phyloP scores from a whole-genome alignment of 2,329 filamentous ascomycete genomes.

The Colletotrichum caudatum region DNA sequence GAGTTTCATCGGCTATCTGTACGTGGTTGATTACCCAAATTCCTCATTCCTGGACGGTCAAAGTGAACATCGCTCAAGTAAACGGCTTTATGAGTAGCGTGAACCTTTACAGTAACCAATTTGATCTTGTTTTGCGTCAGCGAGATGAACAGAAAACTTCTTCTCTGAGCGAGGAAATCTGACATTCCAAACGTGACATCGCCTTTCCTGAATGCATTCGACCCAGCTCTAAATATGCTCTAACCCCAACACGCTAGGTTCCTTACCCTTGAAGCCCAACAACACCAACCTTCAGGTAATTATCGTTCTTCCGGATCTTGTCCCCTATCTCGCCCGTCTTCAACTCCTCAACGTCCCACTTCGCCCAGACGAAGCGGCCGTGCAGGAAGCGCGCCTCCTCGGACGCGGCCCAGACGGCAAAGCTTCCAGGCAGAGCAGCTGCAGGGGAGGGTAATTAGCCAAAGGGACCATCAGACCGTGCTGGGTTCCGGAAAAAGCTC shows the following conservation, averaged over 20 bases:
- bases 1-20: no score
- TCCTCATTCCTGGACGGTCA: no score
- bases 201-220: neutral
- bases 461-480: neutral
- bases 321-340: slow-evolving; percentile 35
- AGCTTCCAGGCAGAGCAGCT: slow-evolving; percentile 43
- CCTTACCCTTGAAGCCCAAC: slow-evolving; percentile 15
- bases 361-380: slow-evolving; percentile 54
- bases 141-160: neutral
- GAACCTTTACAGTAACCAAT: no score
- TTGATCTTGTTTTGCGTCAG: neutral
- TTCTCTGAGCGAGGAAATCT: neutral
- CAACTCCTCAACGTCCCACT: slow-evolving; percentile 59
- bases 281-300: slow-evolving; percentile 41
- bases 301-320: slow-evolving; percentile 37
- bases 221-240: neutral
- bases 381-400: slow-evolving; percentile 55
- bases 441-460: neutral
- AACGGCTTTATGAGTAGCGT: no score
- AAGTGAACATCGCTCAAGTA: neutral
- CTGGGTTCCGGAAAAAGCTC: neutral
- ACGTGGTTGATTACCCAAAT: no score
- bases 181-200: no score
- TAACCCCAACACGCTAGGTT: neutral
- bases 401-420: slow-evolving; percentile 55